Percentiles rank a stretch among this genome's conserved stretches.
Evolutionary conservation across 108 stramenopile genomes (phyloP).

Genomic region (Mediolabrus comicus): DNA sequence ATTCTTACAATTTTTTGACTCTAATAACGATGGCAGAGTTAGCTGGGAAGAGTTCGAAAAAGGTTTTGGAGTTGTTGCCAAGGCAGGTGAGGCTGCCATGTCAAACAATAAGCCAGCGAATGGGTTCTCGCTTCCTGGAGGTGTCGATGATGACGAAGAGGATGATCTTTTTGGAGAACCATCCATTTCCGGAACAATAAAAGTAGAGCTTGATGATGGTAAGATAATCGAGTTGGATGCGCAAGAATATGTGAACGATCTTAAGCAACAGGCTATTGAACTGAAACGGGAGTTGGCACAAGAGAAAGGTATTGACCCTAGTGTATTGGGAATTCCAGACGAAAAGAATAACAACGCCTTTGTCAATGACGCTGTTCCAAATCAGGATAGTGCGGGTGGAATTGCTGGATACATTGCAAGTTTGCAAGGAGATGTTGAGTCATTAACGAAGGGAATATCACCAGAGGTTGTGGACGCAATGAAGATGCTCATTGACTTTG

Average conservation of each 20-base stretch:
- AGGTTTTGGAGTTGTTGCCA: constrained; percentile 64
- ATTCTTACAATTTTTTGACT: constrained; percentile 87
- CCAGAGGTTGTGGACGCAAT: constrained; percentile 88
- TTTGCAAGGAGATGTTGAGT: constrained; percentile 74
- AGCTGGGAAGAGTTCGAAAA: constrained; percentile 84
- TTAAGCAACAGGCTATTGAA: constrained; percentile 73
- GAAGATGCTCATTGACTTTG: constrained; percentile 85
- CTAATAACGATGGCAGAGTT: constrained; percentile 75
- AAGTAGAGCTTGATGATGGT: constrained; percentile 82
- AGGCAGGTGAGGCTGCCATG: constrained; percentile 4
- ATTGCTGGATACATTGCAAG: constrained; percentile 81
- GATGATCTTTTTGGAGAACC: constrained; percentile 21
- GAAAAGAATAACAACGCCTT: background rate
- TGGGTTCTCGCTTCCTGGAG: constrained; percentile 16
- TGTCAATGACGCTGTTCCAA: constrained; percentile 6
- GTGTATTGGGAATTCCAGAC: constrained; percentile 13
- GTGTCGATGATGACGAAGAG: constrained; percentile 51
- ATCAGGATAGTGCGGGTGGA: constrained; percentile 33
- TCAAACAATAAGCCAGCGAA: constrained; percentile 11
- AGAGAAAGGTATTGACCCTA: constrained; percentile 49
- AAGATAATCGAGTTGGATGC: constrained; percentile 82
- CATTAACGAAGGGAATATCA: constrained; percentile 75
- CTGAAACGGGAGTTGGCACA: constrained; percentile 71
- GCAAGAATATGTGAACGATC: constrained; percentile 76
- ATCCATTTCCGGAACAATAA: constrained; percentile 59